These are phyloP conservation scores for Trichoderma harzianum DNA, from an alignment of 2,329 filamentous ascomycete species.

Conservation along the genomic window DNA sequence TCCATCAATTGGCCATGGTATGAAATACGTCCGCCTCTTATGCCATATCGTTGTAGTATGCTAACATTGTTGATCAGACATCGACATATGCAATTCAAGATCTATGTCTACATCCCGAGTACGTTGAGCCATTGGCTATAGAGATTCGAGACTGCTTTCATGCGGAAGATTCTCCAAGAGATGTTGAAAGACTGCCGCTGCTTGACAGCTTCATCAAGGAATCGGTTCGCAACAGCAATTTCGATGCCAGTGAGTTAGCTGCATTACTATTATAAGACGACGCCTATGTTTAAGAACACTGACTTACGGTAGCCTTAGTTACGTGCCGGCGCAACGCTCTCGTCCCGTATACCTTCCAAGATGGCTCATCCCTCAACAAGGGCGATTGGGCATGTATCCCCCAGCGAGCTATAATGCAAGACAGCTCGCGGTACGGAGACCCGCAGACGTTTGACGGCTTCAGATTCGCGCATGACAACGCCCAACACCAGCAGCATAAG, in stretches of 20 bases:
- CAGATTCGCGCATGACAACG: constrained; percentile 5
- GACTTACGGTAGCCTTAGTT: not conserved
- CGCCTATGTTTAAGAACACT: not conserved
- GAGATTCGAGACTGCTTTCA: not conserved
- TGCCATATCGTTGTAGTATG: not conserved
- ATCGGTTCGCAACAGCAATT: constrained; percentile 1
- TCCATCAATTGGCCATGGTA: not conserved
- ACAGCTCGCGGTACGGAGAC: not conserved
- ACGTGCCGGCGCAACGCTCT: constrained; percentile 11
- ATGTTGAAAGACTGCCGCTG: constrained; percentile 8
- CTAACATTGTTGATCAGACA: not conserved
- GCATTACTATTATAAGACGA: not conserved
- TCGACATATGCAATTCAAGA: constrained; percentile 5
- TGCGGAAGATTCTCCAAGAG: not conserved
- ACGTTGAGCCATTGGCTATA: not conserved
- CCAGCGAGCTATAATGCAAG: constrained; percentile 5
- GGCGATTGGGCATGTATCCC: constrained; percentile 5
- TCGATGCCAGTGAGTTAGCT: constrained; percentile 3
- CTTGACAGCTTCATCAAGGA: constrained; percentile 21
- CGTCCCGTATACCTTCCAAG: not conserved
- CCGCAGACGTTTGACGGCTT: constrained; percentile 14
- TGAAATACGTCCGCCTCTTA: not conserved
- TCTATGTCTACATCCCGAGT: not conserved
- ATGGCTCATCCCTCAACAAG: constrained; percentile 3
- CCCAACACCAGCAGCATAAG: not conserved